Conservation (phyloP, 2,329 filamentous ascomycete species). For the Colletotrichum coccodes region DNA sequence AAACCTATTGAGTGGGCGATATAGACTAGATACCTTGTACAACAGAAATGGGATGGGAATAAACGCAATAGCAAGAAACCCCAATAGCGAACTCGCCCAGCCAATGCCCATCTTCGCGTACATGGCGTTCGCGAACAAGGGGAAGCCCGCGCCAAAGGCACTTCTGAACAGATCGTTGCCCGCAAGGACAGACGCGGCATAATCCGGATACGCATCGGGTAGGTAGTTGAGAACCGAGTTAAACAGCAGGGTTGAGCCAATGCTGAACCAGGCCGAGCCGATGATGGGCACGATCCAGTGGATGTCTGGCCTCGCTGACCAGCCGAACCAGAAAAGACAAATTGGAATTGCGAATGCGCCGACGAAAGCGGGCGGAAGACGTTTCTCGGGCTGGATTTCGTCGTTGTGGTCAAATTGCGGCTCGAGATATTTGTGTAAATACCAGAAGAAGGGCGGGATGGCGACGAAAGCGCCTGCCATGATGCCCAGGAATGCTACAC, state of each 20-base stretch:
- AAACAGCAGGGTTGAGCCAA: constrained; percentile 55
- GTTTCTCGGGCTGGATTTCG: constrained; percentile 31
- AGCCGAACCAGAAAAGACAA: constrained; percentile 76
- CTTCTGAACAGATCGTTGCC: constrained; percentile 34
- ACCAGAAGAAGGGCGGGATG: constrained; percentile 45
- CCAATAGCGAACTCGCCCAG: constrained; percentile 33
- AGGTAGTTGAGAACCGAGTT: constrained; percentile 36
- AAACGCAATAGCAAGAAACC: background rate
- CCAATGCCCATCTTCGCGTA: constrained; percentile 34
- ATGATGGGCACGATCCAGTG: constrained; percentile 69
- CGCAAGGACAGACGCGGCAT: constrained; percentile 35
- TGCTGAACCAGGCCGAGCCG: constrained; percentile 63
- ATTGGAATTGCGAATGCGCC: constrained; percentile 74
- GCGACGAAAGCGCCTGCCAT: constrained; percentile 68
- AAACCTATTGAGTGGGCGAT: fast-evolving
- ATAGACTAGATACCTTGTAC: background rate
- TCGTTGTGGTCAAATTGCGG: constrained; percentile 32
- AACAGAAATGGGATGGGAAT: constrained; percentile 15
- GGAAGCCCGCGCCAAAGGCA: constrained; percentile 23
- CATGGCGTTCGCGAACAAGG: constrained; percentile 32
- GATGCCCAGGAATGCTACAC: constrained; percentile 68
- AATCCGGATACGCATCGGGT: constrained; percentile 34
- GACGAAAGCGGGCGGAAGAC: constrained; percentile 33
- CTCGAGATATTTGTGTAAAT: constrained; percentile 30
- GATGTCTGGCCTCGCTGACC: constrained; percentile 71